Conservation (phyloP, 2,329 filamentous ascomycete species). For the Aureobasidium melanogenum region DNA sequence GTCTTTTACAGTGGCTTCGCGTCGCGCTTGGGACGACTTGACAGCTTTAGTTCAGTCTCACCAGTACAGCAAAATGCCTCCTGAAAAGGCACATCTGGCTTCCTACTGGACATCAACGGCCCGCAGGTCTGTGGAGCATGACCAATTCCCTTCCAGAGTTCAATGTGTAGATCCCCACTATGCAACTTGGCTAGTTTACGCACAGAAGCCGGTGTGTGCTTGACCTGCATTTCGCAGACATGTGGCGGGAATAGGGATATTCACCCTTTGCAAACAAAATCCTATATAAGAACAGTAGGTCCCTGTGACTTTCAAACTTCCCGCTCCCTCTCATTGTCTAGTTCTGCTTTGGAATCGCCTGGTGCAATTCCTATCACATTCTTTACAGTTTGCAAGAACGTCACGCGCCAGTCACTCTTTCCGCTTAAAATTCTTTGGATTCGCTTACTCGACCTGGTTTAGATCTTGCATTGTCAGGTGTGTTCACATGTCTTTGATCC, state of each 20-base stretch:
- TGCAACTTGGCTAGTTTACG: slow-evolving; percentile 1
- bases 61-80: slow-evolving; percentile 1
- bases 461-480: not conserved
- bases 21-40: slow-evolving; percentile 2
- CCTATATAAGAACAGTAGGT: not conserved
- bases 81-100: not conserved
- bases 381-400: slow-evolving; percentile 3
- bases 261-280: not conserved
- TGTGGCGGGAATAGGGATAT: slow-evolving; percentile 6
- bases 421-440: not conserved
- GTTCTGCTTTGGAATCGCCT: slow-evolving; percentile 4
- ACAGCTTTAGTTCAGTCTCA: slow-evolving; percentile 7
- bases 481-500: not conserved
- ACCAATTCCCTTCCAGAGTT: not conserved
- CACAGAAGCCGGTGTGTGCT: not conserved
- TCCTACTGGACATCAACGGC: not conserved
- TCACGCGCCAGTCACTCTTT: not conserved
- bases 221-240: not conserved
- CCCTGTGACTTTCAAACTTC: not conserved
- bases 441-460: not conserved
- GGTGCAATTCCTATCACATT: slow-evolving; percentile 7
- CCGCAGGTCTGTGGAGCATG: not conserved
- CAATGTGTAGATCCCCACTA: not conserved
- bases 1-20: not conserved
- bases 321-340: not conserved